Percentiles rank a stretch among this genome's conserved stretches.
Conservation (phyloP, 306 rosid species). For the cucumber (Cucumis sativus) region DNA sequence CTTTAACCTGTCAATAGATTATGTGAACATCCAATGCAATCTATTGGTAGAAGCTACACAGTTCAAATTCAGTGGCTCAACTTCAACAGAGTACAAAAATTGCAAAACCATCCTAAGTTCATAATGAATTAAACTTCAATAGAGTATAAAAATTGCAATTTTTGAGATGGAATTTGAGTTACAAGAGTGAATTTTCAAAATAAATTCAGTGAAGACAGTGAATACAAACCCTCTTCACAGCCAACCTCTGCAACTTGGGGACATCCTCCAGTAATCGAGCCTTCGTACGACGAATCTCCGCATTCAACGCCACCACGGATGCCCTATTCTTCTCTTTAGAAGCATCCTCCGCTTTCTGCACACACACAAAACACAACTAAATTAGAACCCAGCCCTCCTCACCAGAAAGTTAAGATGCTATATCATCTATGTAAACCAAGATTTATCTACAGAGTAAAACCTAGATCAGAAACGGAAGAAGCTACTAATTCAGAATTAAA, state of each 20-base stretch:
- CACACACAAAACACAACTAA: constrained; percentile 14
- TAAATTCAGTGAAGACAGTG: background rate
- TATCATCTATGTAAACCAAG: background rate
- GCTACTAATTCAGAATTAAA: background rate
- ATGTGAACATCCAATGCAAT: background rate
- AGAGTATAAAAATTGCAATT: background rate
- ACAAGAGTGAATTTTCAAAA: background rate
- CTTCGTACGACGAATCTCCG: constrained; percentile 95
- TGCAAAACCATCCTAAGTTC: background rate
- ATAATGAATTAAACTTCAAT: background rate
- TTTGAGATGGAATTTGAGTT: background rate
- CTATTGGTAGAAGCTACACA: background rate
- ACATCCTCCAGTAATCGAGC: constrained; percentile 86
- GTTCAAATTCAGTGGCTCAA: background rate
- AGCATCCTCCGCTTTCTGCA: constrained; percentile 89
- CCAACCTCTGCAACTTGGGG: constrained; percentile 89
- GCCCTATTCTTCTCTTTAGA: constrained; percentile 81
- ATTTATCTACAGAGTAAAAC: background rate
- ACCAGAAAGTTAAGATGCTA: background rate
- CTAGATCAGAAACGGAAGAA: background rate
- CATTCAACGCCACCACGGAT: constrained; percentile 88
- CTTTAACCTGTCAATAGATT: constrained; percentile 50
- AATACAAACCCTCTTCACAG: constrained; percentile 61
- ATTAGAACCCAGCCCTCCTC: background rate
- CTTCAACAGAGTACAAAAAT: background rate